These are phyloP conservation scores for Euphrasia confusa DNA, from an alignment of 257 asterid genomes.

Conservation along the genomic window DNA sequence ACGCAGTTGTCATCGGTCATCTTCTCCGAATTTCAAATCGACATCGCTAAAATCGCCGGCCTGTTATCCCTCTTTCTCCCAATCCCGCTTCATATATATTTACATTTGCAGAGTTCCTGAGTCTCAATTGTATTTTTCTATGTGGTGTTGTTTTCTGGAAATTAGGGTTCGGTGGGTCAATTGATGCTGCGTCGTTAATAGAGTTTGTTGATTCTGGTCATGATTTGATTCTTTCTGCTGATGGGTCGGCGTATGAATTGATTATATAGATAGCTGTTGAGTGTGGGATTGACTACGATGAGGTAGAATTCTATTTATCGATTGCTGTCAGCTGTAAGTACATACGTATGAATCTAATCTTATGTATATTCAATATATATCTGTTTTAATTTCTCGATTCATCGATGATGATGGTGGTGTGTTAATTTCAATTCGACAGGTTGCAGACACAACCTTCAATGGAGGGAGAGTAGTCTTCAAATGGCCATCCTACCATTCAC, in stretches of 20 bases:
- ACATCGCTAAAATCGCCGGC: too few species aligned
- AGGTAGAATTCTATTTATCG: conserved; percentile 35
- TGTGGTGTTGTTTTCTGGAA: not conserved
- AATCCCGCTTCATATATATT: not conserved
- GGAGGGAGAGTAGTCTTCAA: too few species aligned
- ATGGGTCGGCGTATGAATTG: conserved; percentile 60
- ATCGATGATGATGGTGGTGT: too few species aligned
- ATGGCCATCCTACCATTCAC: too few species aligned
- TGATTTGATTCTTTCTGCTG: conserved; percentile 78
- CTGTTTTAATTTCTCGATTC: too few species aligned
- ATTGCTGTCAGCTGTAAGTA: not conserved
- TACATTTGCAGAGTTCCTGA: not conserved
- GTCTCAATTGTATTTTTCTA: not conserved
- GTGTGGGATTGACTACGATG: conserved; percentile 86
- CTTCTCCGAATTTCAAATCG: too few species aligned
- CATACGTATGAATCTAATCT: too few species aligned
- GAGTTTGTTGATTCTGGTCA: conserved; percentile 81
- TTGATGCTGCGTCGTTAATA: conserved; percentile 44
- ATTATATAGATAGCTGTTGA: conserved; percentile 70
- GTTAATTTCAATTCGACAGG: too few species aligned
- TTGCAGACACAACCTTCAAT: too few species aligned
- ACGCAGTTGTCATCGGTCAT: too few species aligned
- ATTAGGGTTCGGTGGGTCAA: conserved; percentile 34
- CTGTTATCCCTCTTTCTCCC: too few species aligned
- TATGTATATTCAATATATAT: too few species aligned